Evolutionary conservation across 2,329 filamentous ascomycete genomes (phyloP), one percentile per base, ranked within the genome.

Genomic region (Alternaria hordeiaustralica): DNA sequence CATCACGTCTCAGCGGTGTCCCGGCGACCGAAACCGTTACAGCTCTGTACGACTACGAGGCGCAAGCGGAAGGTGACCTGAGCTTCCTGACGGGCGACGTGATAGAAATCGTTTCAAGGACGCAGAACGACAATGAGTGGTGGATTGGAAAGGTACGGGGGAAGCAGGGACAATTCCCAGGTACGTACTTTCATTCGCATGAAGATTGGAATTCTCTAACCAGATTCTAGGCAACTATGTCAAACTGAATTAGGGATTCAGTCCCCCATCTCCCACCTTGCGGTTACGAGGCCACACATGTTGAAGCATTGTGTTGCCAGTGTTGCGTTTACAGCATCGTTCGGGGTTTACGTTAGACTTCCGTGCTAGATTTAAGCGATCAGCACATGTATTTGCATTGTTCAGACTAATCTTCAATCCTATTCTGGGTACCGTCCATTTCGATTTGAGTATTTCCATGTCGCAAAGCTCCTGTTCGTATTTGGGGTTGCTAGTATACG

Each of bases 121-220:
- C 93, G n/a, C 86, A 87, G 66, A 97, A 97, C 74, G 90, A 93
- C 55, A 98, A 99, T 72, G 96, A 99, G 81, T 99, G 96, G 96
- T 99, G 96, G 96, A 90, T 87, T 9, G 96, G 96, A 41, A 92
- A 89, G 77, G 78, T 97, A 58, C 86, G 91, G 63, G 93, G 92
- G 53, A 91, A 90, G 81, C 85, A 92, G 75, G 96, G 96, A 25
- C 95, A 98, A 77, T 99, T 99, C 79, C 96, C 96, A 82, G 96
- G 96, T 97, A 85, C 78, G 88, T 81, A 18, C 15, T 6, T 8
- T 6, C 11, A 30, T 3, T 23, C 3, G n/a, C 3, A 8, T 36
- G 0, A 10, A 12, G 9, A 6, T 21, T 21, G 21, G 21, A 4
- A 3, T 21, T 21, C 21, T 21, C 64, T 80, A 71, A 76, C 76